Base-by-base conservation (phyloP, 1,284 basidiomycete species). In the Kalmanozyma brasiliensis region DNA sequence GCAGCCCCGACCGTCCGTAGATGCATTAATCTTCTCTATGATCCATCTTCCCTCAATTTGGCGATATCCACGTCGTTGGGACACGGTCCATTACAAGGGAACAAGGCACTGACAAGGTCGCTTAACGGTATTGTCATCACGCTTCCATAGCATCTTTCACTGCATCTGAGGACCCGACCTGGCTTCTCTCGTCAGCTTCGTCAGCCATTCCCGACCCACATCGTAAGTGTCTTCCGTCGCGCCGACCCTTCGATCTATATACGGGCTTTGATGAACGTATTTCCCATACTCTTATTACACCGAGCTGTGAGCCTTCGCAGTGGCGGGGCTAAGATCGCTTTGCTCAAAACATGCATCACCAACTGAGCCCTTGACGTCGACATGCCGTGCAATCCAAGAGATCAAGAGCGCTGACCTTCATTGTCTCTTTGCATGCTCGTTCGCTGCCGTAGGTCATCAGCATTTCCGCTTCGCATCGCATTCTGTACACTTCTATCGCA, bases 21-120 rank as follows among this genome's bases (percentile, higher is more conserved):
- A 71, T 71, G 68, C 44, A 71, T 63, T 56, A 62, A 71, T 71
- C 68, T 71, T 71, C 68, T 71, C 68, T 61, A 71, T 71, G 68
- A 71, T 6, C 48, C 44, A 32, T 37, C n/a, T 44, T 49, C 52
- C 49, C 49, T 42, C 26, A 29, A 29, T 47, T 29, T 22, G 45
- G 58, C 51, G 41, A 35, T 49, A 19, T 45, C 4, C 9, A 19
- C 20, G 35, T 24, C n/a, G 46, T 47, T 53, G 43, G 42, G 23
- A 20, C 24, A 10, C 32, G 16, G 16, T 22, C n/a, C 6, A 8
- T 8, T 6, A n/a, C 5, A 17, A 11, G 20, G 19, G 14, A 37
- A 14, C 20, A 24, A 11, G 19, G 32, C 24, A 37, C 56, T 58
- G 48, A 58, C 55, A 24, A 42, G 22, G 37, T 29, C n/a, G 26